Base-by-base conservation (phyloP, 176 grass and related monocot genomes). In the Eleusine indica region DNA sequence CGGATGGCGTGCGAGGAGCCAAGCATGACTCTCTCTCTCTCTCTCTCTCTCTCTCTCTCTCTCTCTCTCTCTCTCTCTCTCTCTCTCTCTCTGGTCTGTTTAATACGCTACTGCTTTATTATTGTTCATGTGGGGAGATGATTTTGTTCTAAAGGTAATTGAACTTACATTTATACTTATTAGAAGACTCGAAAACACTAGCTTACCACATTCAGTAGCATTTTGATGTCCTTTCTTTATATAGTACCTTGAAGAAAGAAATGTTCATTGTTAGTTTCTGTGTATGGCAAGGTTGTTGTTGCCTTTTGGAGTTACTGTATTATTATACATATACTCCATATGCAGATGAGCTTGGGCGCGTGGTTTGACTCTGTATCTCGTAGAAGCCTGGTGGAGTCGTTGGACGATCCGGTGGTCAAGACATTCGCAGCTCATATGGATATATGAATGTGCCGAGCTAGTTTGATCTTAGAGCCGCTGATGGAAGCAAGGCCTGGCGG, bases 1-100 rank as follows among this genome's bases (percentile, higher is more conserved):
- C 91, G 94, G 84, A 91, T 97, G 94, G 94, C 91, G 91, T 97
- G 94, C 91, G 94, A 97, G 94, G 93, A 95, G 93, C 93, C 93
- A 98, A 98, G 96, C 96, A 98, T 94, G 96, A 42, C 94, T 84
- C 80, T 61, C 75, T 67, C 76, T 52, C 82, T 44, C 73, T 58
- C 38, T 22, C 43, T 74, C 15, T 18, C 16, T 32, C 17, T 80
- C 49, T 69, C 75, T 60, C 74, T 66, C 80, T 51, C 82, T 43
- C 15, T 30, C 75, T 67, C 76, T 52, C 82, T 44, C 73, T 58
- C 38, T 22, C 43, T 74, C 15, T 48, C 37, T n/a, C 35, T 70
- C 15, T 18, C 9, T 21, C 10, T 18, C 28, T 37, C n/a, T 30
- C 30, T 21, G 6, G 9, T 0, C 43, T 69, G 1, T 21, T 13